Base-by-base conservation (phyloP, 2,329 filamentous ascomycete species). In the Cladophialophora carrionii region DNA sequence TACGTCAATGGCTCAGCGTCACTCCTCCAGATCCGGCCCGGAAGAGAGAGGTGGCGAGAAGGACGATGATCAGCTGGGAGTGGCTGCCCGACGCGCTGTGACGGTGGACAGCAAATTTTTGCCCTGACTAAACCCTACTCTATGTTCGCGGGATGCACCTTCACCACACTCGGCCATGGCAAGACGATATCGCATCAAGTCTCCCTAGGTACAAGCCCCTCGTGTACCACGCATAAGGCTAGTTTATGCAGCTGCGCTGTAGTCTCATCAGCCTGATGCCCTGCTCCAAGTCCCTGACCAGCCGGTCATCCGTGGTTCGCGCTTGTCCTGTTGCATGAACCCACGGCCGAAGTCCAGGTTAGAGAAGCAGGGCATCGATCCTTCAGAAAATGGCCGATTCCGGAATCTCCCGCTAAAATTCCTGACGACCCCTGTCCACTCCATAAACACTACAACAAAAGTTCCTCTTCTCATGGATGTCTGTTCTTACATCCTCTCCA, bases 401-500 rank as follows among this genome's bases (percentile, higher is more conserved):
- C 66, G 66, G 49, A 37, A 59, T 62, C 53, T 57, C 51, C 66
- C 66, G 66, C 57, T 46, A 12, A 59, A 62, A 55, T 55, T 41
- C 34, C n/a, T 32, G 32, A 52, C 43, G 14, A 64, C 14, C 56
- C 66, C 53, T 61, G 63, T 37, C 46, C 57, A 43, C 52, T 14
- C 29, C 22, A 26, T 24, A 34, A 31, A 26, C 57, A 37, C 14
- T 8, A 52, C 49, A 9, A 32, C 49, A 20, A 32, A 55, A 62
- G 55, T 56, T 57, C 41, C 48, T 24, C 63, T 43, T 55, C 34
- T 14, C n/a, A n/a, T n/a, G 10, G n/a, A 31, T 63, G 57, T 32
- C 55, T 41, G 12, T 57, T 46, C 48, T 65, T 67, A 72, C 70
- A 72, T 72, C 54, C 85, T 81, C 76, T 87, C 79, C 57, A 88